These are phyloP conservation scores for Alternaria viburni DNA, from an alignment of 2,329 filamentous ascomycete species.

Conservation along the genomic window DNA sequence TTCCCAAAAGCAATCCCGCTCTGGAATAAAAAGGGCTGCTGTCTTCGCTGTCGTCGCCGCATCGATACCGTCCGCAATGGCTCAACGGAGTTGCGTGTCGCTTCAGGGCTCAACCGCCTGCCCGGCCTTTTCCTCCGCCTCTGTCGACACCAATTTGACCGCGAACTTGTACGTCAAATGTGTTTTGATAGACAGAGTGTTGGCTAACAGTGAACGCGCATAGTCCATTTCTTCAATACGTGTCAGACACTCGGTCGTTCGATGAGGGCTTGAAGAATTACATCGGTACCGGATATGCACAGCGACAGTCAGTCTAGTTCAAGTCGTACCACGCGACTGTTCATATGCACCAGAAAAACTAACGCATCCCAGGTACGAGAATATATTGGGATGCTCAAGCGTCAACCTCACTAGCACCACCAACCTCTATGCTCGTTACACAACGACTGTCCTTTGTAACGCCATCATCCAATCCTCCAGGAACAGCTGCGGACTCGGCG, in stretches of 20 bases:
- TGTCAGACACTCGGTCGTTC: slow-evolving; percentile 77
- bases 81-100: slow-evolving; percentile 65
- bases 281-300: slow-evolving; percentile 75
- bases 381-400: slow-evolving; percentile 78
- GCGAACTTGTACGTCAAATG: slow-evolving; percentile 65
- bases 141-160: slow-evolving; percentile 70
- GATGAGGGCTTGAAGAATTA: slow-evolving; percentile 77
- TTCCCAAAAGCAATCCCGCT: slow-evolving; percentile 30
- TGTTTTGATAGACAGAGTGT: not conserved
- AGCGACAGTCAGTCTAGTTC: slow-evolving; percentile 69
- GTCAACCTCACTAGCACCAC: slow-evolving; percentile 80
- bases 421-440: slow-evolving; percentile 89
- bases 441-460: slow-evolving; percentile 91
- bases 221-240: slow-evolving; percentile 85
- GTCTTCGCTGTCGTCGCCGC: slow-evolving; percentile 38
- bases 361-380: slow-evolving; percentile 71
- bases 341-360: slow-evolving; percentile 22
- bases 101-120: slow-evolving; percentile 73
- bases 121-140: slow-evolving; percentile 73
- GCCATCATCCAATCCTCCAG: slow-evolving; percentile 90
- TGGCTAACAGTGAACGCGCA: slow-evolving; percentile 11
- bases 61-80: slow-evolving; percentile 39
- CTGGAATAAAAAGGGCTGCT: slow-evolving; percentile 23
- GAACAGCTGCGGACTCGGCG: slow-evolving; percentile 68
- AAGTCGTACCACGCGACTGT: not conserved